phyloP scores from a whole-genome alignment of 306 rosid genomes.

The Mucuna pruriens region DNA sequence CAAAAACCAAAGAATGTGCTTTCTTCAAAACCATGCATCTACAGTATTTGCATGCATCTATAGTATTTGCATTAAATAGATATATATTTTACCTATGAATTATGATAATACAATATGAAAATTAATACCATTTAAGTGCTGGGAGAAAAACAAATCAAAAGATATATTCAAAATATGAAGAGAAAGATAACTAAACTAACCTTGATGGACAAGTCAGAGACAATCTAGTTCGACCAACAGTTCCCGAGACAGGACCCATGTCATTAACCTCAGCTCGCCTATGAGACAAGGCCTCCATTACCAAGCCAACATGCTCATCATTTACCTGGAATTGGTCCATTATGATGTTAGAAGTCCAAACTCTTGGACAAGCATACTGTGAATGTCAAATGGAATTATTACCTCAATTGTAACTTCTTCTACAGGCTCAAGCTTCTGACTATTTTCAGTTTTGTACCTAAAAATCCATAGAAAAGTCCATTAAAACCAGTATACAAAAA shows the following conservation, averaged over 20 bases:
- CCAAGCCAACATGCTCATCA: constrained; percentile 93
- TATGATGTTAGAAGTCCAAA: constrained; percentile 21
- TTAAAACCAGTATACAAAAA: not conserved
- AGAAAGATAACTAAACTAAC: constrained; percentile 45
- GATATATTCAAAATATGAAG: constrained; percentile 19
- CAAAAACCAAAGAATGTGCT: not conserved
- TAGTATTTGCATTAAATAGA: not conserved
- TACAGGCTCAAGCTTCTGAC: constrained; percentile 87
- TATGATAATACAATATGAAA: not conserved
- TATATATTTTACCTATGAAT: not conserved
- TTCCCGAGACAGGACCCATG: constrained; percentile 97
- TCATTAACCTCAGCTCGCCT: constrained; percentile 89
- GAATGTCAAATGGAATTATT: constrained; percentile 37
- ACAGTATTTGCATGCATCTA: not conserved
- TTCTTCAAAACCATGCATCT: not conserved
- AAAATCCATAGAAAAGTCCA: constrained; percentile 41
- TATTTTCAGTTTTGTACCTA: constrained; percentile 88
- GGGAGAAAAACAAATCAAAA: not conserved
- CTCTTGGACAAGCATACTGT: constrained; percentile 23
- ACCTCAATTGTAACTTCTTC: constrained; percentile 98
- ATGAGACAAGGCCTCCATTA: constrained; percentile 97
- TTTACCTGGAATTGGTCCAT: constrained; percentile 64
- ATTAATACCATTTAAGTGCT: not conserved
- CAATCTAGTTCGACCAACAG: constrained; percentile 84
- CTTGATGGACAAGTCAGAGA: constrained; percentile 93